Conservation (phyloP, 805 yeast species). For the Gaillardinia entomophila region DNA sequence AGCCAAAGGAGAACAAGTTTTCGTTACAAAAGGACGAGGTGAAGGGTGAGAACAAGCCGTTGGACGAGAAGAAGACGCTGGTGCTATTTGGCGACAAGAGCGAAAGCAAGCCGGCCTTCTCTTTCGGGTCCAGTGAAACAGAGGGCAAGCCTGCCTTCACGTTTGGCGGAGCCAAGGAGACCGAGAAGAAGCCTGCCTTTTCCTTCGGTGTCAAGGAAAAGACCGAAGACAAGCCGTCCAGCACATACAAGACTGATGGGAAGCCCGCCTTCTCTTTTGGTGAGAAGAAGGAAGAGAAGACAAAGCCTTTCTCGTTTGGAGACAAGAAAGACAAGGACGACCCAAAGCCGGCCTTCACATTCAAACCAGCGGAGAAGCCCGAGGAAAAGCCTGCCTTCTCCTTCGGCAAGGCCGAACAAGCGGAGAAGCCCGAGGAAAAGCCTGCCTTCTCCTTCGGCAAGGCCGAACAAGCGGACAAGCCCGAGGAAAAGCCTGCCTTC, state of each 20-base stretch:
- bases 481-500: slow-evolving; percentile 7
- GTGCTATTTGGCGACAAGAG: no score
- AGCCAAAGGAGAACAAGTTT: no score
- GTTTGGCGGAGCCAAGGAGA: no score
- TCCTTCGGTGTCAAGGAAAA: slow-evolving; percentile 3
- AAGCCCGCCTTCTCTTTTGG: slow-evolving; percentile 17
- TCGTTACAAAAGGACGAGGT: no score
- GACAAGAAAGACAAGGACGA: slow-evolving; percentile 1
- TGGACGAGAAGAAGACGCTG: no score
- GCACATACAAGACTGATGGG: slow-evolving; percentile 2
- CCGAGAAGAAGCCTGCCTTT: slow-evolving; percentile 1
- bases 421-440: no score
- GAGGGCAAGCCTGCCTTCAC: slow-evolving; percentile 1
- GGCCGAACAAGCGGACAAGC: background rate
- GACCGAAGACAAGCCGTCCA: slow-evolving; percentile 5
- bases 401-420: slow-evolving; percentile 15
- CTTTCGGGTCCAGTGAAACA: background rate
- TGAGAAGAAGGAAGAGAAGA: slow-evolving; percentile 1
- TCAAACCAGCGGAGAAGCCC: slow-evolving; percentile 4
- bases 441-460: slow-evolving; percentile 3
- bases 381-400: slow-evolving; percentile 9
- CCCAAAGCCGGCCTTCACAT: slow-evolving; percentile 2
- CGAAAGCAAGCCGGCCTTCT: background rate
- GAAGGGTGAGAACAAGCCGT: no score
- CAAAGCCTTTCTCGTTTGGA: slow-evolving; percentile 6